Evolutionary conservation across 192 early-diverging fungal genomes (phyloP), one percentile per base, ranked within the genome.

Genomic region (Backusella australiensis): DNA sequence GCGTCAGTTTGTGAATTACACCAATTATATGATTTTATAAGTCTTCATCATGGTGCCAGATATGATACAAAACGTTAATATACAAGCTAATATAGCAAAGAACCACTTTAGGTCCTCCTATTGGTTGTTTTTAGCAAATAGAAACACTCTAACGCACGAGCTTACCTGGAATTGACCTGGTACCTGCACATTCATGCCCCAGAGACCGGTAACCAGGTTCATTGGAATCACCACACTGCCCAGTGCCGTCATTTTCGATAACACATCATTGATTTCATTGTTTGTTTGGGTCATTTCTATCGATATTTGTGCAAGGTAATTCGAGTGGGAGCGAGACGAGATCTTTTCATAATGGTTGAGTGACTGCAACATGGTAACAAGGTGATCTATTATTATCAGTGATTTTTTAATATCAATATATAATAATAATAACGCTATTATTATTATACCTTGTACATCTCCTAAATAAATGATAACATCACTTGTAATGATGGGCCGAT

Each of bases 351-450:
- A 93, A 23, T 94, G 92, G 70, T 89, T 82, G 4, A 93, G 78
- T 19, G 92, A 93, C 77, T 94, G 93, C 56, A 93, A 81, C 92
- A 94, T 94, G 7, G 93, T 93, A 69, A 93, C 77, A 8, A 95
- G 83, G 44, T 95, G 94, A 77, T 94, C 93, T 75, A 82, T 26
- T 75, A 82, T 26, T 32, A 52, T 34, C 32, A 32, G 32, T 53
- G 12, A 19, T 6, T 70, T 42, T 56, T 56, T 56, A 56, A 56
- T 4, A 26, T 42, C 38, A 8, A 19, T 39, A 21, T 69, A 68
- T 35, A 23, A 52, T 21, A 23, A 52, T 21, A 26, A 46, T n/a
- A 52, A 4, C 0, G 6, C 3, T 6, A 67, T 2, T 29, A 71
- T n/a, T 46, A 32, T 32, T 32, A 34, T 80, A 79, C 82, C 82